A percentile compares a stretch with the other conserved stretches of the same genome.
These are phyloP conservation scores for Cyclotella baltica DNA, from an alignment of 108 stramenopile species.

Conservation along the genomic window DNA sequence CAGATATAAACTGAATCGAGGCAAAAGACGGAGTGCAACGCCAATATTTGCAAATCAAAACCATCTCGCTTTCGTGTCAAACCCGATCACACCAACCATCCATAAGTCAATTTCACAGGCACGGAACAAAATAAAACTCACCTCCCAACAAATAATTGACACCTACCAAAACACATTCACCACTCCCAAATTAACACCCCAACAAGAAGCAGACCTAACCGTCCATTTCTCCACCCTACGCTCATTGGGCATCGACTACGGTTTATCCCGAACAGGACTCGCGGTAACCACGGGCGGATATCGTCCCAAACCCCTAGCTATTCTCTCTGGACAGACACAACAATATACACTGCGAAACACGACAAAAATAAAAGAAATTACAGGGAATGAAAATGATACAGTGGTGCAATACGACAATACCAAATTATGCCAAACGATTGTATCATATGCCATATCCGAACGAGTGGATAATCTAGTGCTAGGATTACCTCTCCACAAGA, in stretches of 20 bases:
- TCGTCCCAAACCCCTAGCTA: constrained; percentile 70
- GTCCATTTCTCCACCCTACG: constrained; percentile 33
- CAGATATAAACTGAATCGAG: background rate
- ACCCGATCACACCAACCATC: background rate
- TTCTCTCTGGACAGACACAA: constrained; percentile 46
- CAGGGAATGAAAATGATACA: background rate
- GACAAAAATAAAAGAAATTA: constrained; percentile 6
- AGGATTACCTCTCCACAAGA: constrained; percentile 83
- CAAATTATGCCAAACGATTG: constrained; percentile 47
- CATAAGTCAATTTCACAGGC: background rate
- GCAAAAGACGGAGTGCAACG: background rate
- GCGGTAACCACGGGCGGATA: constrained; percentile 75
- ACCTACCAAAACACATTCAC: background rate
- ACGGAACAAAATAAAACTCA: constrained; percentile 12
- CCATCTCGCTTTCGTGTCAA: background rate
- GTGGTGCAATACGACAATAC: constrained; percentile 45
- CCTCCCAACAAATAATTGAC: background rate
- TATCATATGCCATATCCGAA: constrained; percentile 54
- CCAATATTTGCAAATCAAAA: background rate
- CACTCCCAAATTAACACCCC: background rate
- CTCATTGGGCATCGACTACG: constrained; percentile 85
- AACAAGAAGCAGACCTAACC: background rate
- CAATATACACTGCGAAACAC: background rate
- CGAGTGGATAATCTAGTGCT: constrained; percentile 72
- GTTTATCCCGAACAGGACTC: constrained; percentile 78